Base-by-base conservation (phyloP, 805 yeast species). In the Cyberlindnera maritima region DNA sequence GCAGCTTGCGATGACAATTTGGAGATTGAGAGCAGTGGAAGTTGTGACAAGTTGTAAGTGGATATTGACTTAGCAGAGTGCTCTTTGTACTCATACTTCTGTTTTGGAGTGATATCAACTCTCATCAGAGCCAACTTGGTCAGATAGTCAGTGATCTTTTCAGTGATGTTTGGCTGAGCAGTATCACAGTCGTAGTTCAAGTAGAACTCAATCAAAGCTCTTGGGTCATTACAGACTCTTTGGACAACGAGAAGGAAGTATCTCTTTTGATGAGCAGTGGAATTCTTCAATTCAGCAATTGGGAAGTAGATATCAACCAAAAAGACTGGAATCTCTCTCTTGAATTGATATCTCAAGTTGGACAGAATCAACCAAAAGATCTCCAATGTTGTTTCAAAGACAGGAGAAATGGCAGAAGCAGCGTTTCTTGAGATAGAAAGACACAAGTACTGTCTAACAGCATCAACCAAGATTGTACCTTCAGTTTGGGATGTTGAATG, bases 161-260 rank as follows among this genome's bases (percentile, higher is more conserved):
- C 99, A 66, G 91, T 88, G 41, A 91, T 74, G 63, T 94, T 94
- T 33, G 94, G 86, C 75, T 83, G 78, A 17, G 76, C 72, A 2
- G 78, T 68, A 63, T 90, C 96, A 71, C 99, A 94, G 66, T 94
- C 99, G 65, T 94, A 95, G 66, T 94, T 94, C 59, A 94, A 75
- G 62, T 92, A 94, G 49, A 94, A 81, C 68, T 94, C 99, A 48
- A 95, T 88, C 52, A 95, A 70, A 17, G 95, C 84, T 51, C 96
- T 77, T 37, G 98, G 96, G 67, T 92, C 96, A 53, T 81, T 81
- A 62, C 96, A 85, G 33, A 94, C 67, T 55, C 96, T 76, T 57
- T 87, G 86, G 21, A 95, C 75, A n/a, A 92, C 76, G 12, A 85
- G 78, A 50, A 95, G 71, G 53, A 92, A 78, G 59, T 90, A 92